These are phyloP conservation scores for Cladosporium cucumerinum DNA, from an alignment of 2,329 filamentous ascomycete genomes.

Conservation along the genomic window DNA sequence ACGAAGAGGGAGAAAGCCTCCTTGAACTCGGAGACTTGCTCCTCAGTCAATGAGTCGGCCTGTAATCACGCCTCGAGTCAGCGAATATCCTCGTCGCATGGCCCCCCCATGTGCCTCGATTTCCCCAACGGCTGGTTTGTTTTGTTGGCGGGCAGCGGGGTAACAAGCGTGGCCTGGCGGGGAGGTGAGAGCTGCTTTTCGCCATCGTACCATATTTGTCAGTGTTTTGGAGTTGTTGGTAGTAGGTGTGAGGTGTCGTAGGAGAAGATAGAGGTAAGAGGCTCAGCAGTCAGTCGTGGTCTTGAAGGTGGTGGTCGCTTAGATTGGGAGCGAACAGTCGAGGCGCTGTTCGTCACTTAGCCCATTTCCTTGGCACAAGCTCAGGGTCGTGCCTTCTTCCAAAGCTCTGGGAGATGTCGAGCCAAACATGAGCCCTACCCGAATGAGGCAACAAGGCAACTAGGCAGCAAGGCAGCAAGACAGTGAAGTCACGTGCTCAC, in stretches of 20 bases:
- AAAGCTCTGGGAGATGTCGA: not conserved
- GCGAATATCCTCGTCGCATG: slow-evolving; percentile 10
- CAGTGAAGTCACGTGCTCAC: not conserved
- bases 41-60: slow-evolving; percentile 98
- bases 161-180: slow-evolving; percentile 15
- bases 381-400: not conserved
- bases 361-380: not conserved
- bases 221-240: slow-evolving; percentile 10
- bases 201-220: slow-evolving; percentile 28
- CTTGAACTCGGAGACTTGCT: slow-evolving; percentile 99
- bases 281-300: not conserved
- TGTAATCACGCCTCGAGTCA: slow-evolving; percentile 40
- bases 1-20: slow-evolving; percentile 99
- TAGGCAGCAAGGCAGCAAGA: not conserved
- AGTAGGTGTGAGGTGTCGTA: slow-evolving; percentile 6
- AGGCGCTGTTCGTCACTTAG: slow-evolving; percentile 6
- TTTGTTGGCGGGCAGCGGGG: slow-evolving; percentile 22
- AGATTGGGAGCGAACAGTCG: slow-evolving; percentile 9
- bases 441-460: too few species aligned
- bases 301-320: not conserved
- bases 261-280: not conserved
- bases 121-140: slow-evolving; percentile 12
- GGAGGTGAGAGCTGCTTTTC: not conserved
- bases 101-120: not conserved
- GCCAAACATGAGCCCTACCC: not conserved